Conservation (phyloP, 192 early-diverging fungal species). For the Chytriomyces confervae region DNA sequence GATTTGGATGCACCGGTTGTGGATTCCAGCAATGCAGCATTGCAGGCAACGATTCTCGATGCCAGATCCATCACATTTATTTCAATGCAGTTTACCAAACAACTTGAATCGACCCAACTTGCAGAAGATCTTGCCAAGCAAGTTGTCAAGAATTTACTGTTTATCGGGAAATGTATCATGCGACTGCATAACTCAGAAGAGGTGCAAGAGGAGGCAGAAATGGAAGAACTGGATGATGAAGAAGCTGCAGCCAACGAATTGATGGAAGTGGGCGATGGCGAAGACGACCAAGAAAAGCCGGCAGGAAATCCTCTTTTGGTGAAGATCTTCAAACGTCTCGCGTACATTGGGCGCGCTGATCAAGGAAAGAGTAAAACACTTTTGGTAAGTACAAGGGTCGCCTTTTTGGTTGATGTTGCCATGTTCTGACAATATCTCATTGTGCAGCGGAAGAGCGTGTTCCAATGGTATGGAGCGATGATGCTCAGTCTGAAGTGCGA, state of each 20-base stretch:
- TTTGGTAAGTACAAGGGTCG: slow-evolving; percentile 30
- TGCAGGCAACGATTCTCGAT: neutral
- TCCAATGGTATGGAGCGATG: slow-evolving; percentile 92
- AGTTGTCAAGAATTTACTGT: slow-evolving; percentile 92
- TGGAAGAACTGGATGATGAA: slow-evolving; percentile 31
- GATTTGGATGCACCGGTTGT: slow-evolving; percentile 59
- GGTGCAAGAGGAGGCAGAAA: slow-evolving; percentile 26
- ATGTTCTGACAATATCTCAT: slow-evolving; percentile 25
- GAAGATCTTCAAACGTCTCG: slow-evolving; percentile 68
- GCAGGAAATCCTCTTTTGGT: slow-evolving; percentile 46
- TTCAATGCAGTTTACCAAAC: slow-evolving; percentile 37
- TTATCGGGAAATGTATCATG: slow-evolving; percentile 70
- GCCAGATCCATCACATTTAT: slow-evolving; percentile 23
- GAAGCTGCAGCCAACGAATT: slow-evolving; percentile 33
- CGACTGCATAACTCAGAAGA: slow-evolving; percentile 11
- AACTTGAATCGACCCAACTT: slow-evolving; percentile 55
- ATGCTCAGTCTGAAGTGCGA: slow-evolving; percentile 63
- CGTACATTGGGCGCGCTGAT: slow-evolving; percentile 70
- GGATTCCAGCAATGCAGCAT: slow-evolving; percentile 34
- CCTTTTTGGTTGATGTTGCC: neutral
- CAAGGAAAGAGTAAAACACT: slow-evolving; percentile 49
- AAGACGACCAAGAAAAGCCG: slow-evolving; percentile 12
- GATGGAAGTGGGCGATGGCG: slow-evolving; percentile 12
- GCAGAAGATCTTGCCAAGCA: slow-evolving; percentile 83
- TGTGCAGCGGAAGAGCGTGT: slow-evolving; percentile 75